phyloP scores from a whole-genome alignment of 768 basidiomycete species.

The Bullera alba region DNA sequence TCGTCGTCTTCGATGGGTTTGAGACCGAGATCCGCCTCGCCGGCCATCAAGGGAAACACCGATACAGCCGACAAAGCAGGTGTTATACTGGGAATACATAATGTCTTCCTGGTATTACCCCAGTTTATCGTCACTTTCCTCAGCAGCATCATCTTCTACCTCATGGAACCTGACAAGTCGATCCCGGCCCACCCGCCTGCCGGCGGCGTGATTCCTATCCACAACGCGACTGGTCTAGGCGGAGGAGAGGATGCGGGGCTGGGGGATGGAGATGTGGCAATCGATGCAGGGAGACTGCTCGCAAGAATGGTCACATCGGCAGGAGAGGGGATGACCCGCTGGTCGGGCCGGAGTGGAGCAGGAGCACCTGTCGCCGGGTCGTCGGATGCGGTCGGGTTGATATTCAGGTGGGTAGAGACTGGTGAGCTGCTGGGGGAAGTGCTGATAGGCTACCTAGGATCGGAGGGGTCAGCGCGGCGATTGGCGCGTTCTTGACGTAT shows the following conservation, averaged over 20 bases:
- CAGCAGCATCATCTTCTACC: slow-evolving; percentile 74
- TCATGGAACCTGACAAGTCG: slow-evolving; percentile 59
- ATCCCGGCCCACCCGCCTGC: slow-evolving; percentile 33
- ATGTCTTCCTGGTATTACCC: slow-evolving; percentile 85
- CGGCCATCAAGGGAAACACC: slow-evolving; percentile 6
- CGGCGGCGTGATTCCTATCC: slow-evolving; percentile 16
- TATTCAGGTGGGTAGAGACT: slow-evolving; percentile 60
- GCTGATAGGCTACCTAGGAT: slow-evolving; percentile 5
- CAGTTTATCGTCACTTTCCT: slow-evolving; percentile 88
- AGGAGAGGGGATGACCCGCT: slow-evolving; percentile 5
- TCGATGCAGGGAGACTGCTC: slow-evolving; percentile 13
- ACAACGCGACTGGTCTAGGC: slow-evolving; percentile 47
- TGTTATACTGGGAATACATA: slow-evolving; percentile 87
- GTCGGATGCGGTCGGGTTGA: slow-evolving; percentile 66
- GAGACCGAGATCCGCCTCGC: neutral
- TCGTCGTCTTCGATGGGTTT: neutral
- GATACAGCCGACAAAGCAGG: slow-evolving; percentile 69
- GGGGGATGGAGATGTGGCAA: neutral
- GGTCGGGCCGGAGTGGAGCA: slow-evolving; percentile 21
- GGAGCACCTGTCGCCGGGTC: slow-evolving; percentile 41
- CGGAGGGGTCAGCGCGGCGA: slow-evolving; percentile 21
- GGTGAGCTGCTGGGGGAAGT: too few relatives aligned
- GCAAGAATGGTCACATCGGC: slow-evolving; percentile 1
- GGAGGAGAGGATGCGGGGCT: slow-evolving; percentile 28
- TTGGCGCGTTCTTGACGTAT: slow-evolving; percentile 16